Evolutionary conservation across 164 flowering plant species (phyloP).

Genomic region (Chloranthus sessilifolius): DNA sequence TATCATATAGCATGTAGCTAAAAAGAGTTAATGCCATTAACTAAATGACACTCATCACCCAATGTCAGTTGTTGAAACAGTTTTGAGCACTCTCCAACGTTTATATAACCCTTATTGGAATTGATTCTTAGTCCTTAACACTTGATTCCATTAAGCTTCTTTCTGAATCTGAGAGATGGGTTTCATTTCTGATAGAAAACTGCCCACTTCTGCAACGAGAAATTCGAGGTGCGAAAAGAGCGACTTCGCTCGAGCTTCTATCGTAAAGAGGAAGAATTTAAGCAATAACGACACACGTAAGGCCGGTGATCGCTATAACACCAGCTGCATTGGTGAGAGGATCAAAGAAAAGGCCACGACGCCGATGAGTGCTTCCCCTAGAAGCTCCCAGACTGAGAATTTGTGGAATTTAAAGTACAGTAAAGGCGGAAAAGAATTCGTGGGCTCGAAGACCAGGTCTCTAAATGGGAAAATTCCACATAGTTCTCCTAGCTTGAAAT

Average conservation of each 20-base stretch:
- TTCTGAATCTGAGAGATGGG: slow-evolving; percentile 3
- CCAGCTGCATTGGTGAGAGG: neutral
- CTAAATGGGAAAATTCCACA: slow-evolving; percentile 2
- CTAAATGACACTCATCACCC: too few relatives aligned
- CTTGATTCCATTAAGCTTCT: neutral
- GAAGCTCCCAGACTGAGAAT: neutral
- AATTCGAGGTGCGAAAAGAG: neutral
- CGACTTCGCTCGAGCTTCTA: neutral
- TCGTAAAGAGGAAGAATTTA: slow-evolving; percentile 7
- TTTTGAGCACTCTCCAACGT: too few relatives aligned
- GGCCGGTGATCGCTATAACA: neutral
- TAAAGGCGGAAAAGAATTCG: slow-evolving; percentile 1
- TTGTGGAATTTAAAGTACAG: slow-evolving; percentile 3
- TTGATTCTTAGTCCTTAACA: neutral
- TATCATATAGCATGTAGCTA: too few relatives aligned
- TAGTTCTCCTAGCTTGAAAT: neutral
- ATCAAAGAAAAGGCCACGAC: neutral
- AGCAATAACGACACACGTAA: neutral
- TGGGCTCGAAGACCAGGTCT: neutral
- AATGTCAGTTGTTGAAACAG: neutral
- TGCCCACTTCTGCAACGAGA: slow-evolving; percentile 3
- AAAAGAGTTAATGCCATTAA: too few relatives aligned
- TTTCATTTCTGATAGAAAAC: slow-evolving; percentile 1
- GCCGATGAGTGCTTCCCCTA: neutral
- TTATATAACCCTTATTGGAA: neutral